Evolutionary conservation across 1,284 basidiomycete genomes (phyloP).

Genomic region (Nidula niveotomentosa): DNA sequence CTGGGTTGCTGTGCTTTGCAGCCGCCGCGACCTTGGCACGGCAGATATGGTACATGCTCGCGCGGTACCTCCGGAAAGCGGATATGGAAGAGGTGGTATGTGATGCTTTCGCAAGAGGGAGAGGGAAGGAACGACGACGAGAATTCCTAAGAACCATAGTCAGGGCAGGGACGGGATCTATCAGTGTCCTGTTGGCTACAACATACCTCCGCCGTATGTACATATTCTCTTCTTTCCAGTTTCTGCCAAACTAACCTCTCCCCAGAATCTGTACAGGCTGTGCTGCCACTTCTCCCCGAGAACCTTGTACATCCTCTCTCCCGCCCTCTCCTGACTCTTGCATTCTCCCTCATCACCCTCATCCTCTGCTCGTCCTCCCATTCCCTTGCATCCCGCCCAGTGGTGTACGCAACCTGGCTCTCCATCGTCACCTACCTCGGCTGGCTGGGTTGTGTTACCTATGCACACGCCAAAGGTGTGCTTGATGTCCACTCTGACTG

Average conservation of each 20-base stretch:
- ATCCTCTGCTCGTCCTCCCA: constrained; percentile 48
- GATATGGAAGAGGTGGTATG: constrained; percentile 65
- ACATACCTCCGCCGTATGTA: constrained; percentile 66
- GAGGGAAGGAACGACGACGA: constrained; percentile 44
- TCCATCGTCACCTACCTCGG: constrained; percentile 56
- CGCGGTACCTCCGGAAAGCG: constrained; percentile 61
- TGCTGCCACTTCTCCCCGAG: constrained; percentile 38
- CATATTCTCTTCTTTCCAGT: constrained; percentile 1
- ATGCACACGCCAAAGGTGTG: constrained; percentile 46
- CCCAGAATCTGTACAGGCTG: constrained; percentile 52
- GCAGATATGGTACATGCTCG: constrained; percentile 74
- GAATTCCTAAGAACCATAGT: constrained; percentile 38
- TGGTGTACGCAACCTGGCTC: constrained; percentile 55
- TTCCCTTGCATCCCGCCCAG: constrained; percentile 49
- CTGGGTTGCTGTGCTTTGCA: constrained; percentile 54
- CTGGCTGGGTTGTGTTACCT: constrained; percentile 55
- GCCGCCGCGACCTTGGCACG: constrained; percentile 57
- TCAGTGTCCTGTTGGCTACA: constrained; percentile 51
- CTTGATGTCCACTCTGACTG: constrained; percentile 34
- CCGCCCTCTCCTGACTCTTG: constrained; percentile 30
- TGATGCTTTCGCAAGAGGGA: constrained; percentile 57
- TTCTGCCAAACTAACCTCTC: constrained; percentile 4
- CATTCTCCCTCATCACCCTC: constrained; percentile 40
- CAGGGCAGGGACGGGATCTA: constrained; percentile 37
- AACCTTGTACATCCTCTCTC: constrained; percentile 31